A percentile compares a stretch with the other conserved stretches of the same genome.
These are phyloP conservation scores for Pseudogymnoascus sp. DNA, from an alignment of 2,329 filamentous ascomycete species.

Conservation along the genomic window DNA sequence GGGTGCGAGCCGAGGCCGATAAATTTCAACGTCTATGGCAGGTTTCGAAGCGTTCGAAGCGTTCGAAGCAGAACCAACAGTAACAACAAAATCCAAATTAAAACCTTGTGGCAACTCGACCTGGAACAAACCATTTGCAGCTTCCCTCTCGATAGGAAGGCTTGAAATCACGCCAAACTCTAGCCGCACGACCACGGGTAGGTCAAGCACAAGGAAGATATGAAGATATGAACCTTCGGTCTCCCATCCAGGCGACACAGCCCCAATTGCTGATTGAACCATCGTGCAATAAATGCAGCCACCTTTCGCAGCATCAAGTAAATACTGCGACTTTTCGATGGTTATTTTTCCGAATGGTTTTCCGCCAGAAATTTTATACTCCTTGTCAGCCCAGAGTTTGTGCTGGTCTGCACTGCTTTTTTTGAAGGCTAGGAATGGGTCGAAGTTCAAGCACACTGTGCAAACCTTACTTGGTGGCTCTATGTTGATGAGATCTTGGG, in stretches of 20 bases:
- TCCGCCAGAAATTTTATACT: neutral
- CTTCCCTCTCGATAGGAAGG: neutral
- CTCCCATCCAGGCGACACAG: neutral
- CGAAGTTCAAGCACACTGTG: neutral
- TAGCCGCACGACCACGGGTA: neutral
- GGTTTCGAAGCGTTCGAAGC: neutral
- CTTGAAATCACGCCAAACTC: neutral
- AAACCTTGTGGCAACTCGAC: neutral
- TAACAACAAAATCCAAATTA: neutral
- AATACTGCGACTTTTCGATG: neutral
- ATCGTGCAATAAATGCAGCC: neutral
- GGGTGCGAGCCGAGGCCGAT: neutral
- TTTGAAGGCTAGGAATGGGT: neutral
- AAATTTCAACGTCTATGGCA: neutral
- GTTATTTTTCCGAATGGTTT: neutral
- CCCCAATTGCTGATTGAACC: neutral
- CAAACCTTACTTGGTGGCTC: neutral
- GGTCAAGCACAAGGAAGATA: neutral
- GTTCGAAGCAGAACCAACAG: neutral
- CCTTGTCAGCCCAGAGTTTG: neutral
- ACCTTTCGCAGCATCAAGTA: neutral
- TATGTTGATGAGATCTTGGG: neutral
- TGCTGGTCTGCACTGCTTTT: neutral
- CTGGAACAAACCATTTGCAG: neutral
- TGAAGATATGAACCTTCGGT: neutral